Conservation (phyloP, 257 asterid genomes). For the Solanum bukasovii region DNA sequence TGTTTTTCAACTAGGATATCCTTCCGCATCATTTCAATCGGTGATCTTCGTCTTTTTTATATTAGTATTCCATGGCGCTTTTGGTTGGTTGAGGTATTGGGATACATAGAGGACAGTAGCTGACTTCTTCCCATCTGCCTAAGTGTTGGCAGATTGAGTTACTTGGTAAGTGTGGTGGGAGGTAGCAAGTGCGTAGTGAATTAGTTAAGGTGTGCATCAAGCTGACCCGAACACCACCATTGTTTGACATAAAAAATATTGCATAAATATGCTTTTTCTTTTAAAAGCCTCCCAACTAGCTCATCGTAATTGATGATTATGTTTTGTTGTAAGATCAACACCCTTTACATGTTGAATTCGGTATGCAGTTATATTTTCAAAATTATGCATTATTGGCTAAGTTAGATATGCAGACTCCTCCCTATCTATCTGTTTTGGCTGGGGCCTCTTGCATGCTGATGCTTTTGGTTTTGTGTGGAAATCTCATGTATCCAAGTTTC, state of each 20-base stretch:
- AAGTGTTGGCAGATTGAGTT: neutral
- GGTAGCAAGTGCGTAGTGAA: neutral
- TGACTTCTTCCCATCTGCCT: neutral
- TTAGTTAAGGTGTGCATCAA: neutral
- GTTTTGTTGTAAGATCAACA: neutral
- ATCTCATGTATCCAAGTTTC: neutral
- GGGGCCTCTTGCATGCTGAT: neutral
- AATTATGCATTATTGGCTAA: neutral
- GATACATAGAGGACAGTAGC: neutral
- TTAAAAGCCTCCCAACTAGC: neutral
- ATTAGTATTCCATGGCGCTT: neutral
- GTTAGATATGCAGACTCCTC: neutral
- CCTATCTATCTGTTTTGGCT: neutral
- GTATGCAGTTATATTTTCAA: neutral
- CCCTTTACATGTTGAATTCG: neutral
- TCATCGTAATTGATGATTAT: neutral
- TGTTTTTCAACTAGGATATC: neutral
- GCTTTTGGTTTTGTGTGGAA: neutral
- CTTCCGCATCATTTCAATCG: neutral
- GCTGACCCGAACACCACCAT: neutral
- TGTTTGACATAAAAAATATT: neutral
- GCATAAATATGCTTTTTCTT: neutral
- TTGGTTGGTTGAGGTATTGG: neutral
- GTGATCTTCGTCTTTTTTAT: neutral
- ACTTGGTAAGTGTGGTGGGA: neutral